Base-by-base conservation (phyloP, 306 rosid species). In the Mimosa pudica region DNA sequence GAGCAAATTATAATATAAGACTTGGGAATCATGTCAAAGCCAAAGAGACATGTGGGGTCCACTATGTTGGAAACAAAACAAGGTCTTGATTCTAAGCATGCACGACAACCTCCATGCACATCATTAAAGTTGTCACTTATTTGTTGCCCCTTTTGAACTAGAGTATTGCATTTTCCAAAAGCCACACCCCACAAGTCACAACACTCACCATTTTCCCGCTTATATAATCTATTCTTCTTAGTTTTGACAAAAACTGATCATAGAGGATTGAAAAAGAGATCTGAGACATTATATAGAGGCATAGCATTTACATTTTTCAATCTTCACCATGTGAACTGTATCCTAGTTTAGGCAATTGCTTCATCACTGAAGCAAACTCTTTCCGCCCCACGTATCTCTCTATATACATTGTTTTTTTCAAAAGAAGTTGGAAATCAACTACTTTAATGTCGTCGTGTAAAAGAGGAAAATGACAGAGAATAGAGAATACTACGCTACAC, bases 41-140 rank as follows among this genome's bases (percentile, higher is more conserved):
- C 8, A 71, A 70, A 71, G 77, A 12, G 79, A 86, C 92, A 89
- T 4, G 75, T 32, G 90, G 93, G 86, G 86, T 44, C 92, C 89
- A 14, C 44, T 42, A 8, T 85, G 87, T 83, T 89, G 90, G 90
- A 80, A 82, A 61, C 78, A 55, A 54, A 66, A 80, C 79, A 84
- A 66, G 81, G 81, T 82, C 79, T 70, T 86, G 77, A 77, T 78
- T 82, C 77, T 72, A 82, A 71, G 89, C 88, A 88, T 80, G 90
- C 78, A 78, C 44, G 85, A 82, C 81, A 85, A 55, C 68, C 77
- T 62, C 79, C 84, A 76, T 82, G 87, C 85, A 85, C 45, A 85
- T 80, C 76, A 80, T 82, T 87, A 84, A 82, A 84, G 88, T 74
- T 63, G 80, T 55, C 63, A 57, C 54, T 68, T 16, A 52, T 16